Conservation (phyloP, 1,139 yeast species). For the Torulaspora globosa region DNA sequence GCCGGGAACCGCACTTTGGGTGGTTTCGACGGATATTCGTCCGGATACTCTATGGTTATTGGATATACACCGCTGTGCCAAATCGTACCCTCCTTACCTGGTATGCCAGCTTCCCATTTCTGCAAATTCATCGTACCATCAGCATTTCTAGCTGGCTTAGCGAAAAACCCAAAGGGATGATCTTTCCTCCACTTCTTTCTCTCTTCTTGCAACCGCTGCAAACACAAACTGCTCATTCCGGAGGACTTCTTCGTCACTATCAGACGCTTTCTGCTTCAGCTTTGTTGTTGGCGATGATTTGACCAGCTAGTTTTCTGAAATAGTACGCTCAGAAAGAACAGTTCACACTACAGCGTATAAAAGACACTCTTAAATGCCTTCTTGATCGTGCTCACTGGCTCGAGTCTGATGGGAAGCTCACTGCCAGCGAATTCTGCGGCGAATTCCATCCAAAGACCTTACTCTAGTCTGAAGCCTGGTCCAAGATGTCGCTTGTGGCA, state of each 20-base stretch:
- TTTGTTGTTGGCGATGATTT: not conserved
- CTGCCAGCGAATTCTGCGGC: not conserved
- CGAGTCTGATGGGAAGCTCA: not conserved
- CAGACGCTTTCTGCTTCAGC: not conserved
- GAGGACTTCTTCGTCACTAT: not conserved
- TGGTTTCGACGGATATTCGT: conserved; percentile 94
- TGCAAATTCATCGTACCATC: conserved; percentile 86
- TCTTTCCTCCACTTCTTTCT: conserved; percentile 97
- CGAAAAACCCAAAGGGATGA: conserved; percentile 96
- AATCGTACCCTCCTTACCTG: conserved; percentile 79
- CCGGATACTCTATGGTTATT: conserved; percentile 75
- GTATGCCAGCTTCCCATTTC: conserved; percentile 92
- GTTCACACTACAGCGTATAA: not conserved
- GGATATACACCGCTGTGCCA: conserved; percentile 89
- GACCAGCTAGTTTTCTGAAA: not conserved
- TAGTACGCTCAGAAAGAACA: not conserved
- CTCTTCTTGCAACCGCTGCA: conserved; percentile 80
- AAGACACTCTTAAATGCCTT: not conserved
- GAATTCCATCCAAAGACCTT: too few relatives aligned
- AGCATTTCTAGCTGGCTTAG: conserved; percentile 71
- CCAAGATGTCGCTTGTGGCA: too few relatives aligned
- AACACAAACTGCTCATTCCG: conserved; percentile 49
- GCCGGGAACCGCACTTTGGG: conserved; percentile 88
- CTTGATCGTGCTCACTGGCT: not conserved
- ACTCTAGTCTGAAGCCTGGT: too few relatives aligned